Conservation (phyloP, 179 eudicot genomes). For the Camellia oleifera region DNA sequence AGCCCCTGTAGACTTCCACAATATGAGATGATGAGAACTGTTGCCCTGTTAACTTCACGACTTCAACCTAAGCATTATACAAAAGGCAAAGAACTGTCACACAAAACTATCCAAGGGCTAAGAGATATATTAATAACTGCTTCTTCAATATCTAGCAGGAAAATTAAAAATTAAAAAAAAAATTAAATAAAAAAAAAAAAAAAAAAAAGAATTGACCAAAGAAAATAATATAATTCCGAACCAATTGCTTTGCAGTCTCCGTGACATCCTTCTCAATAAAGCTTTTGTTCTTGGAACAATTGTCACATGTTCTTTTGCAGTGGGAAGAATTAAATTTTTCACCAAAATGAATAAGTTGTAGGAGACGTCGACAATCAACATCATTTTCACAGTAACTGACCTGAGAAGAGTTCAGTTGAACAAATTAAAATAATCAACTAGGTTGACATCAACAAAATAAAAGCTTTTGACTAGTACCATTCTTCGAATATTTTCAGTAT, state of each 20-base stretch:
- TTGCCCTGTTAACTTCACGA: conserved; percentile 73
- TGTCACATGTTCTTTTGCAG: conserved; percentile 87
- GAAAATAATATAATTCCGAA: conserved; percentile 22
- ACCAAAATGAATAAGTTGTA: conserved; percentile 91
- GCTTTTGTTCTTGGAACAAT: conserved; percentile 58
- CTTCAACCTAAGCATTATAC: conserved; percentile 58
- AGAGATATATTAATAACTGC: neutral
- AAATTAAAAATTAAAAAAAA: neutral
- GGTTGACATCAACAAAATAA: conserved; percentile 6
- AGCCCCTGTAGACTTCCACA: conserved; percentile 91
- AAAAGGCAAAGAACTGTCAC: neutral
- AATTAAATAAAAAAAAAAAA: no score
- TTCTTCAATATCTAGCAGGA: neutral
- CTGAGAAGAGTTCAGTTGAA: conserved; percentile 32
- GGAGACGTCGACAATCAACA: conserved; percentile 90
- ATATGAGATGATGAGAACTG: conserved; percentile 82
- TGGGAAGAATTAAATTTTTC: conserved; percentile 72
- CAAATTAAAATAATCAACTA: neutral
- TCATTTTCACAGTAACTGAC: conserved; percentile 94
- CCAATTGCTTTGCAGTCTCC: conserved; percentile 81
- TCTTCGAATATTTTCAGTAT: conserved; percentile 76
- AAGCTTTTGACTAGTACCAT: conserved; percentile 51
- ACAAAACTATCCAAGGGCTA: neutral
- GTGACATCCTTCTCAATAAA: conserved; percentile 86
- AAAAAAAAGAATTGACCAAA: neutral